Percentiles rank a stretch among this genome's conserved stretches.
Conservation (phyloP, 2,329 filamentous ascomycete genomes). For the Colletotrichum cereale region DNA sequence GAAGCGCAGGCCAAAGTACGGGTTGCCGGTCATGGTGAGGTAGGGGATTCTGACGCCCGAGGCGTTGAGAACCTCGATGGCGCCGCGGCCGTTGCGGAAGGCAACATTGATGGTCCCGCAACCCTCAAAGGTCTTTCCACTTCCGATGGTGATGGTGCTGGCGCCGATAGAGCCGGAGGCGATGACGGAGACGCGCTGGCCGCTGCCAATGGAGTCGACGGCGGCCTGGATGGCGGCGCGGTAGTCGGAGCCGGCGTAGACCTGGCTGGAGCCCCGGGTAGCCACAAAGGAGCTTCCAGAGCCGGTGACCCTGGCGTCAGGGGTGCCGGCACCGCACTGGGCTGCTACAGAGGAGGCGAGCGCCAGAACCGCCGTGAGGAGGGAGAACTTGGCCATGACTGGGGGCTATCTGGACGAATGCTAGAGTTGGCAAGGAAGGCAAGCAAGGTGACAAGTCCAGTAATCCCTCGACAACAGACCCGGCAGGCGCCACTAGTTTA, state of each 20-base stretch:
- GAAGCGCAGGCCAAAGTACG: conserved; percentile 69
- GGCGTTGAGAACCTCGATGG: conserved; percentile 65
- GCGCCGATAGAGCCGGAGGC: conserved; percentile 68
- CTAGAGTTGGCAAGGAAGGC: not conserved
- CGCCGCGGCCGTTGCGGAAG: conserved; percentile 58
- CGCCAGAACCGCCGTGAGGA: conserved; percentile 54
- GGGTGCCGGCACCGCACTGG: conserved; percentile 62
- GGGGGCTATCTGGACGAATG: not conserved
- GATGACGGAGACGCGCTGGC: conserved; percentile 66
- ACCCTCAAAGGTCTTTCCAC: conserved; percentile 69
- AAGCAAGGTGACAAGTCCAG: not conserved
- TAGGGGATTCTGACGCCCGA: conserved; percentile 66
- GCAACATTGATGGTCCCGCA: conserved; percentile 67
- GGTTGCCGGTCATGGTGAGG: conserved; percentile 68
- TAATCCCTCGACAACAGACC: too few species aligned
- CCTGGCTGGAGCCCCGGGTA: conserved; percentile 55
- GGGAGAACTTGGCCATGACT: conserved; percentile 43
- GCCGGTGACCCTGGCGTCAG: conserved; percentile 61
- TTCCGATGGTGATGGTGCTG: conserved; percentile 62
- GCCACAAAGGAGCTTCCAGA: conserved; percentile 59
- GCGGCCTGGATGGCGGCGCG: conserved; percentile 66
- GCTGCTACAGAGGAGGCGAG: conserved; percentile 53
- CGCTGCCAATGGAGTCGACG: conserved; percentile 62
- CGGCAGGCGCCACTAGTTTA: conserved; percentile 19
- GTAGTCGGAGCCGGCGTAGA: conserved; percentile 68